phyloP scores from a whole-genome alignment of 2,329 filamentous ascomycete species.

The Colletotrichum eleusines region DNA sequence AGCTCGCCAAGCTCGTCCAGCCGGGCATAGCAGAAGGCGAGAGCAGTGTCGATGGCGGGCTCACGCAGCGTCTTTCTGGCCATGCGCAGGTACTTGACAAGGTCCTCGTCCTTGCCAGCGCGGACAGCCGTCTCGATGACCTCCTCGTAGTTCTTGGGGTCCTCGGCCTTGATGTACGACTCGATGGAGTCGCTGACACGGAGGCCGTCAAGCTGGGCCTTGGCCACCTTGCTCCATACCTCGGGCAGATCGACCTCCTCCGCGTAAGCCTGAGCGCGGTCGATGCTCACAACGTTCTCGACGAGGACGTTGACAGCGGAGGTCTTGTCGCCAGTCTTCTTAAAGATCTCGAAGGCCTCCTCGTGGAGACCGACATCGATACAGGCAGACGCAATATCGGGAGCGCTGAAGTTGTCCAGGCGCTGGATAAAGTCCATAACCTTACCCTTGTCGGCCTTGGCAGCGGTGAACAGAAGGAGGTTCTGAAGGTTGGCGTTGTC shows the following conservation, averaged over 20 bases:
- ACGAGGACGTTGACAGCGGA: slow-evolving; percentile 92
- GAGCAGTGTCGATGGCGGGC: slow-evolving; percentile 89
- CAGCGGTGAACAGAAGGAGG: slow-evolving; percentile 93
- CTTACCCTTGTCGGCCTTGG: slow-evolving; percentile 94
- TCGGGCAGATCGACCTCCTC: slow-evolving; percentile 94
- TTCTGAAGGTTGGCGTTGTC: slow-evolving; percentile 98
- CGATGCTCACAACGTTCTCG: slow-evolving; percentile 97
- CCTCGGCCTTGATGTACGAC: slow-evolving; percentile 95
- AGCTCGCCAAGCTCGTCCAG: slow-evolving; percentile 92
- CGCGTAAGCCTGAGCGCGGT: slow-evolving; percentile 94
- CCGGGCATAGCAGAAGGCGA: slow-evolving; percentile 94
- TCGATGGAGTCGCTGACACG: slow-evolving; percentile 93
- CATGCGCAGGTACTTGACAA: slow-evolving; percentile 97
- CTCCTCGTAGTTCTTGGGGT: slow-evolving; percentile 92
- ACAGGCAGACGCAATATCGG: slow-evolving; percentile 92
- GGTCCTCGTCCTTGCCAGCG: slow-evolving; percentile 96
- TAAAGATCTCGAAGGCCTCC: slow-evolving; percentile 98
- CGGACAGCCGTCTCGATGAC: slow-evolving; percentile 96
- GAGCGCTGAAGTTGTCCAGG: slow-evolving; percentile 87
- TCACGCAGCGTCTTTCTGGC: slow-evolving; percentile 96
- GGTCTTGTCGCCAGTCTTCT: slow-evolving; percentile 92
- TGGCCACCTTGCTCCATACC: slow-evolving; percentile 98
- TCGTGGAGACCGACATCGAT: slow-evolving; percentile 96
- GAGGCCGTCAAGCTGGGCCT: slow-evolving; percentile 96
- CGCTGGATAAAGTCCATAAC: slow-evolving; percentile 97